These are phyloP conservation scores for Poa pratensis DNA, from an alignment of 176 grass and related monocot genomes.

Conservation along the genomic window DNA sequence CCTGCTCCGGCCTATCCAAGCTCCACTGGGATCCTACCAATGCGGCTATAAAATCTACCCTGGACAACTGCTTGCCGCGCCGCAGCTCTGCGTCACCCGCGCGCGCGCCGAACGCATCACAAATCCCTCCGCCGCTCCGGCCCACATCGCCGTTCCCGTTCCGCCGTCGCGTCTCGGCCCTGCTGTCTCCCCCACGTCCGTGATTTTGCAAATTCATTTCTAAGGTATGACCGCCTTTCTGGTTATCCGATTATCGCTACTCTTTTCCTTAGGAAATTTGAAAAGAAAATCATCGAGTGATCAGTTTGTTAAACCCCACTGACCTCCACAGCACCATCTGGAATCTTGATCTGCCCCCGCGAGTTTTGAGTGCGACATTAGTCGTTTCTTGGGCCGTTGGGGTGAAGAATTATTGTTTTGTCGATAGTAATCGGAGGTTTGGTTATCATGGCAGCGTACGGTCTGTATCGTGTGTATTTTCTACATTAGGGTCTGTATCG, in stretches of 20 bases:
- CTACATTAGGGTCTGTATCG: not conserved
- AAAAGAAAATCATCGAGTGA: not conserved
- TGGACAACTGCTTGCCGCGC: not conserved
- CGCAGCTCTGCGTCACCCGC: not conserved
- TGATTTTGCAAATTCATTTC: not conserved
- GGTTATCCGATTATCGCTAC: not conserved
- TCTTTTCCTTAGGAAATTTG: not conserved
- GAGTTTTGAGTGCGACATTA: not conserved
- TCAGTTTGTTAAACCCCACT: not conserved
- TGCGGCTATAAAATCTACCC: constrained; percentile 4
- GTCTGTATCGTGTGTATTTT: not conserved
- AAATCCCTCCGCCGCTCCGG: not conserved
- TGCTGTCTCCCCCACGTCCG: not conserved
- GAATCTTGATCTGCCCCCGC: not conserved
- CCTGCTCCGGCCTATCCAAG: not conserved
- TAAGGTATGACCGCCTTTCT: not conserved
- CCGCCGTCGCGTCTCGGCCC: not conserved
- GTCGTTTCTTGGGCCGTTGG: no score
- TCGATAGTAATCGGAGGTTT: not conserved
- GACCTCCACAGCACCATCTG: not conserved
- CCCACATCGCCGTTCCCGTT: not conserved
- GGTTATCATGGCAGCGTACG: not conserved
- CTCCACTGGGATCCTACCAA: not conserved
- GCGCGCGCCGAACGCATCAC: not conserved
- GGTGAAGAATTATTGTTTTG: not conserved